A percentile compares a stretch with the other conserved stretches of the same genome.
Conservation (phyloP, 2,329 filamentous ascomycete genomes). For the Trichophyton rubrum region DNA sequence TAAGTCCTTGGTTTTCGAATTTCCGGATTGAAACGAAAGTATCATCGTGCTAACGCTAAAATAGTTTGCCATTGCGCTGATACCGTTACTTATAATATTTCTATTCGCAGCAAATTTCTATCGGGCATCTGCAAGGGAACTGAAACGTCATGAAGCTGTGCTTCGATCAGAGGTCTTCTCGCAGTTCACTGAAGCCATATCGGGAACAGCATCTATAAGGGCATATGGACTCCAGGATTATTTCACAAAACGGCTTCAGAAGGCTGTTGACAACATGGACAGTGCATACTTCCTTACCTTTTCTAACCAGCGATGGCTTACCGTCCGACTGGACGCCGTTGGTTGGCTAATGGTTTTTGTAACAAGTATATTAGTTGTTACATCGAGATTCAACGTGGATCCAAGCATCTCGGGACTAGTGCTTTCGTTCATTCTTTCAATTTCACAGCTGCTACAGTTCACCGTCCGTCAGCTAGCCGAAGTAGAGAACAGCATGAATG, state of each 20-base stretch:
- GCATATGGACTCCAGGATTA: constrained; percentile 72
- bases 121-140: constrained; percentile 76
- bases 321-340: constrained; percentile 69
- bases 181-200: constrained; percentile 79
- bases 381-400: constrained; percentile 70
- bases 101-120: constrained; percentile 77
- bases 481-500: constrained; percentile 97
- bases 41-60: not conserved
- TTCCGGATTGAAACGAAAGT: constrained; percentile 1
- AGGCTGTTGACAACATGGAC: constrained; percentile 80
- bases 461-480: constrained; percentile 87
- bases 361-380: constrained; percentile 81
- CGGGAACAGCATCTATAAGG: constrained; percentile 62
- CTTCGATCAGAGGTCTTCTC: constrained; percentile 80
- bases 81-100: constrained; percentile 62
- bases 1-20: constrained; percentile 15
- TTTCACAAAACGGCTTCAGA: constrained; percentile 58
- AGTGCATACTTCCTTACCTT: constrained; percentile 90
- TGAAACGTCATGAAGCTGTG: constrained; percentile 87
- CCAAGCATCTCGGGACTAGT: constrained; percentile 81
- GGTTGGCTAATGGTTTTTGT: constrained; percentile 77
- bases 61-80: constrained; percentile 55
- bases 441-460: constrained; percentile 93
- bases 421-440: constrained; percentile 81
- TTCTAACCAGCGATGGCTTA: constrained; percentile 89